phyloP scores from a whole-genome alignment of 768 basidiomycete genomes.

The Podaxis sp. region DNA sequence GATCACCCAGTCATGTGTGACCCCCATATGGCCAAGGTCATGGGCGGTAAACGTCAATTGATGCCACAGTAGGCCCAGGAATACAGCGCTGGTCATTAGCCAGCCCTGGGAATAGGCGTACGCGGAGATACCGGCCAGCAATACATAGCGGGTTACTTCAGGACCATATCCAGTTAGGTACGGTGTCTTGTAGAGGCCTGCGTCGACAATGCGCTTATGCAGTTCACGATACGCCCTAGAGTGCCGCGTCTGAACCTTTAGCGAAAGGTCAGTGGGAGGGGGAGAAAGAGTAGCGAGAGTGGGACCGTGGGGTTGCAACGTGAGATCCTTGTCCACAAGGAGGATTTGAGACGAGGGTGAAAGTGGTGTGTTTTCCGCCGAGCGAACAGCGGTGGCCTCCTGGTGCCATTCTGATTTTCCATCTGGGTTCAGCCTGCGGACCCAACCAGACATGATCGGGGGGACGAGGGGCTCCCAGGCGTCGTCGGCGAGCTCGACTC shows the following conservation, averaged over 20 bases:
- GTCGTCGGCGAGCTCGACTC: slow-evolving; percentile 56
- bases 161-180: slow-evolving; percentile 88
- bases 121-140: slow-evolving; percentile 60
- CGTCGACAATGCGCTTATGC: slow-evolving; percentile 68
- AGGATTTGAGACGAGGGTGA: slow-evolving; percentile 54
- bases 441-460: slow-evolving; percentile 85
- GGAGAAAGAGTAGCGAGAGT: slow-evolving; percentile 52
- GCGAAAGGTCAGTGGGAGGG: slow-evolving; percentile 53
- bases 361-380: slow-evolving; percentile 28
- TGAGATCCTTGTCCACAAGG: slow-evolving; percentile 48
- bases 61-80: slow-evolving; percentile 91
- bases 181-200: slow-evolving; percentile 83
- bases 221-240: slow-evolving; percentile 80
- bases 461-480: slow-evolving; percentile 81
- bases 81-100: slow-evolving; percentile 74
- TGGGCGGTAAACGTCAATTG: slow-evolving; percentile 92
- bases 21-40: slow-evolving; percentile 93
- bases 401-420: slow-evolving; percentile 58
- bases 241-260: slow-evolving; percentile 60
- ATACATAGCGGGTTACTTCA: slow-evolving; percentile 76
- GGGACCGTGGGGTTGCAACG: slow-evolving; percentile 27
- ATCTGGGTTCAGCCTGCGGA: slow-evolving; percentile 41
- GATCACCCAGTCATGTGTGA: slow-evolving; percentile 81
- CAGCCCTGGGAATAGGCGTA: slow-evolving; percentile 63
- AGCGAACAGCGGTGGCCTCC: slow-evolving; percentile 52